These are phyloP conservation scores for Elsinoe perseae DNA, from an alignment of 2,329 filamentous ascomycete genomes.

Conservation along the genomic window DNA sequence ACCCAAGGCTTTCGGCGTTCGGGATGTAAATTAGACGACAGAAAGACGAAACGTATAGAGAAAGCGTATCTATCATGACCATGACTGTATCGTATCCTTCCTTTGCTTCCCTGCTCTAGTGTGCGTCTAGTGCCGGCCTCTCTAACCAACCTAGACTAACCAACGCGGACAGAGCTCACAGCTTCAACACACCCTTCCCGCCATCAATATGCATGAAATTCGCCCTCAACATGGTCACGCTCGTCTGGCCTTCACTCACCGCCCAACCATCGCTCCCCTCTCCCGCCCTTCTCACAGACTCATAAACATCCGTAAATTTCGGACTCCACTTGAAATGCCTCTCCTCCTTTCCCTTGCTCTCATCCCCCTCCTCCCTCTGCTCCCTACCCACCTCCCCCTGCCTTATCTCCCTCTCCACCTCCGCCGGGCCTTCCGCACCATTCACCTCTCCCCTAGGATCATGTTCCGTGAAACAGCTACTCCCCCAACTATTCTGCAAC, in stretches of 20 bases:
- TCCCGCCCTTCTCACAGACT: constrained; percentile 69
- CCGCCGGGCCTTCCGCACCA: constrained; percentile 60
- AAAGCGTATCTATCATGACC: constrained; percentile 3
- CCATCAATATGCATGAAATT: constrained; percentile 78
- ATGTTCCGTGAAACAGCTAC: constrained; percentile 79
- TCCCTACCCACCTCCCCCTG: constrained; percentile 32
- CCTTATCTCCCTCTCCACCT: constrained; percentile 40
- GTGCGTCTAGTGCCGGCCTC: background rate
- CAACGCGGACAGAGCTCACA: constrained; percentile 49
- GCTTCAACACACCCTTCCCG: constrained; percentile 64
- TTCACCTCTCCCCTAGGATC: constrained; percentile 56
- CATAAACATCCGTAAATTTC: constrained; percentile 75
- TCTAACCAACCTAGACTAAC: background rate
- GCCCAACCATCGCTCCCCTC: constrained; percentile 91
- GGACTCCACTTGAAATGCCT: constrained; percentile 95
- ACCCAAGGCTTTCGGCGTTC: background rate
- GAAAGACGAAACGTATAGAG: background rate
- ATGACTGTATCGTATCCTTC: background rate
- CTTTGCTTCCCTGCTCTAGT: background rate
- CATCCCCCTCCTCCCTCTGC: constrained; percentile 28
- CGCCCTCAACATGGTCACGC: constrained; percentile 81
- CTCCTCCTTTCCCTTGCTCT: constrained; percentile 51
- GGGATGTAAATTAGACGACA: constrained; percentile 3
- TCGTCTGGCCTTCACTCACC: constrained; percentile 78
- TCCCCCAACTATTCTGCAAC: constrained; percentile 83